Evolutionary conservation across 2,329 filamentous ascomycete species (phyloP).

Genomic region (Paradendryphiella salina): DNA sequence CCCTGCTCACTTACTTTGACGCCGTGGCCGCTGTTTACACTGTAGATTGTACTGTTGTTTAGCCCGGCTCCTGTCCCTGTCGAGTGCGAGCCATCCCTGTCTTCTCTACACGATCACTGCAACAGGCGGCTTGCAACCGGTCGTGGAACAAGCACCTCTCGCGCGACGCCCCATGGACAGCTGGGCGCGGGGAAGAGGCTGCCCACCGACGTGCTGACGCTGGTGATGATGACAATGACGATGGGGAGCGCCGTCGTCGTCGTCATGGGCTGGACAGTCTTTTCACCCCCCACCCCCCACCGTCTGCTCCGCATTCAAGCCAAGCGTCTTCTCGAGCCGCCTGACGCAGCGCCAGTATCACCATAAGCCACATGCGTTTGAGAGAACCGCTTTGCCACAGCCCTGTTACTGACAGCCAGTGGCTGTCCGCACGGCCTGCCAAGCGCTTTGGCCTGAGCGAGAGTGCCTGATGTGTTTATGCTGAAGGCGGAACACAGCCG

Average conservation of each 20-base stretch:
- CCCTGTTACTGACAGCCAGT: constrained; percentile 30
- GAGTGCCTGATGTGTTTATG: constrained; percentile 36
- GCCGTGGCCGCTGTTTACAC: too few species aligned
- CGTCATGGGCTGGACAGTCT: constrained; percentile 15
- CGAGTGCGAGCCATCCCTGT: constrained; percentile 18
- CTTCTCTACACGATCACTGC: constrained; percentile 21
- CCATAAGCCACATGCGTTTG: constrained; percentile 38
- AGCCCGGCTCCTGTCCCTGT: constrained; percentile 13
- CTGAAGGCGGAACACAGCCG: constrained; percentile 36
- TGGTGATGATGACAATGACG: not conserved
- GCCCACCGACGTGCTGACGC: not conserved
- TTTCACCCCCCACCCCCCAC: constrained; percentile 21
- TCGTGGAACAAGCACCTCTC: constrained; percentile 1
- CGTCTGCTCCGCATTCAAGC: constrained; percentile 10
- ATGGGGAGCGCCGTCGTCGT: not conserved
- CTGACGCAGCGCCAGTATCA: constrained; percentile 40
- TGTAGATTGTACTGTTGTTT: constrained; percentile 13
- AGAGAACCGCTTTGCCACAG: constrained; percentile 34
- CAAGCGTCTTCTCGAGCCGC: constrained; percentile 26
- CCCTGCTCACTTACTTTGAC: constrained; percentile 11
- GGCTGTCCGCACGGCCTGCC: constrained; percentile 24
- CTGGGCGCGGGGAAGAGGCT: constrained; percentile 9
- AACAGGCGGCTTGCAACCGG: constrained; percentile 13
- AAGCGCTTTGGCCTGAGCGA: constrained; percentile 30
- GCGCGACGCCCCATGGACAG: constrained; percentile 11